Base-by-base conservation (phyloP, 1,139 yeast species). In the Martiniozyma asiatica region DNA sequence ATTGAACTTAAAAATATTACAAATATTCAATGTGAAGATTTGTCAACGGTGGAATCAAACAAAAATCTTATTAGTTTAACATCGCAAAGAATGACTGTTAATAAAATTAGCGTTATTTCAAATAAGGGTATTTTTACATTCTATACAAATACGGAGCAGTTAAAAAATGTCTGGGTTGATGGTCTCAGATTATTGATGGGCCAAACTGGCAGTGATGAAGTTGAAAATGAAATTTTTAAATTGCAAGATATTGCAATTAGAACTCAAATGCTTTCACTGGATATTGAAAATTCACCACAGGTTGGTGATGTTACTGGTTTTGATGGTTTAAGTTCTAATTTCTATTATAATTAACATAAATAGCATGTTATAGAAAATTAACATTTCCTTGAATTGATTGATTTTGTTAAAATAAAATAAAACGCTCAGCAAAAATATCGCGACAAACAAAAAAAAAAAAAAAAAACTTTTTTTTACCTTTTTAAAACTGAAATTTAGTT, bases 101-200 rank as follows among this genome's bases (percentile, higher is more conserved):
- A 47, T 29, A 40, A 50, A 29, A 48, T 59, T 7, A 44, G 44
- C 6, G 47, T 49, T 3, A 41, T 48, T 14, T 46, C 54, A 1
- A 43, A 55, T 34, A 44, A 43, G 10, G 38, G 41, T 3, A 27
- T 73, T 11, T 60, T 81, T 35, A 55, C 63, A 15, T 77, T 81
- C 44, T 80, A 67, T 50, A 69, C 81, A 6, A 89, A 80, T 39
- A 76, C 85, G 5, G 68, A 70, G 37, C 84, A 77, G 31, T 67
- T 72, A 36, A 73, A 79, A 31, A 70, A 68, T 35, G 72, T 76
- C 8, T 82, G 93, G 92, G 60, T 77, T 27, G 94, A 82, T 53
- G 94, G 94, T 1, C 53, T 82, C 35, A 73, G 71, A 48, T 61
- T 81, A 65, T 59, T 79, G 41, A 32, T 44, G 14, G 40, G 44